Percentiles rank a stretch among this genome's conserved stretches.
These are phyloP conservation scores for Carex pumila DNA, from an alignment of 176 grass and related monocot species.

Conservation along the genomic window DNA sequence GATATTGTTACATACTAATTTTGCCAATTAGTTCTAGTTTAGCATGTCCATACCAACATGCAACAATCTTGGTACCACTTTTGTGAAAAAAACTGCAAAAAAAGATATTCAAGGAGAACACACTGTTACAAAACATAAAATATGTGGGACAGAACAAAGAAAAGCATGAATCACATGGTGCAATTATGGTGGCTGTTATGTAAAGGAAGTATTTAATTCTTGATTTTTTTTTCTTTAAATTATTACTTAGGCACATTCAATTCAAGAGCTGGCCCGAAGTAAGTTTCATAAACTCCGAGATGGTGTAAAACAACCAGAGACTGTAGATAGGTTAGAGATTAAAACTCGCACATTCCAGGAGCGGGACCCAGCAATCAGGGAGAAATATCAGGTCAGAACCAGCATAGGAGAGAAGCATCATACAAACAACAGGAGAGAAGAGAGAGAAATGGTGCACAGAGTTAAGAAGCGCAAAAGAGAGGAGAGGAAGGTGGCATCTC, in stretches of 20 bases:
- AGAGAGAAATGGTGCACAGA: conserved; percentile 18
- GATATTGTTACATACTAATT: neutral
- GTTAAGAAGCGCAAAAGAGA: conserved; percentile 11
- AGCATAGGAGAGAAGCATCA: neutral
- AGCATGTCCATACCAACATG: neutral
- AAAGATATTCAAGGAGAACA: neutral
- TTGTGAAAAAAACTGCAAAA: neutral
- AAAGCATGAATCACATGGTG: neutral
- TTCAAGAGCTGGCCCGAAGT: conserved; percentile 94
- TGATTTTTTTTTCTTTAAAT: neutral
- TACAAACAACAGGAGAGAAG: neutral
- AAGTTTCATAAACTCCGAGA: conserved; percentile 87
- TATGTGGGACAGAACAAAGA: neutral
- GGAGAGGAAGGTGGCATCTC: neutral
- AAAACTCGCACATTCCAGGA: neutral
- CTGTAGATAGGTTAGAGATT: neutral
- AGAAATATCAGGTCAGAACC: neutral
- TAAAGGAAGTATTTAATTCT: neutral
- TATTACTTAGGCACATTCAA: conserved; percentile 66
- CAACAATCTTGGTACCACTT: neutral
- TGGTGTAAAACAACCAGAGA: conserved; percentile 23
- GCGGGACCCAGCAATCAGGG: neutral
- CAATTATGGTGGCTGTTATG: neutral
- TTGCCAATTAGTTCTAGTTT: neutral
- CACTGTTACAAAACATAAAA: neutral